These are phyloP conservation scores for Colletotrichum graminicola DNA, from an alignment of 2,329 filamentous ascomycete species.

Conservation along the genomic window DNA sequence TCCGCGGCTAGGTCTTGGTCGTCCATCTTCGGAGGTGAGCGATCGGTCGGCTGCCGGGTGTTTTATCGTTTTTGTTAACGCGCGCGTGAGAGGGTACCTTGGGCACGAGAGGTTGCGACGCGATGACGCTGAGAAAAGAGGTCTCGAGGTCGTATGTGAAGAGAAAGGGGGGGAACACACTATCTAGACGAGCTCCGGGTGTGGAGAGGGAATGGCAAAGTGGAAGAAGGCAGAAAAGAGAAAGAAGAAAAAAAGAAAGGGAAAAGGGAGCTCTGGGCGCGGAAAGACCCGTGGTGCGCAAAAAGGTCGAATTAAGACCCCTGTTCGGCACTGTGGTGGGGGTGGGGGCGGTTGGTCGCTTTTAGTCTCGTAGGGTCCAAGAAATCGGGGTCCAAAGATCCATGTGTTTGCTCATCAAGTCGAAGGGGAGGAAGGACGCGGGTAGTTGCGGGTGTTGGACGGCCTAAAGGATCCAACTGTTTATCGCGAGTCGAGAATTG, in stretches of 20 bases:
- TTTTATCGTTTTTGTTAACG: too few relatives aligned
- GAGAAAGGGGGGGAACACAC: not conserved
- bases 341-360: slow-evolving; percentile 24
- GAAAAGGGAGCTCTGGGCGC: slow-evolving; percentile 25
- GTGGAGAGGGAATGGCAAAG: not conserved
- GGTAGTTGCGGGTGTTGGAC: slow-evolving; percentile 13
- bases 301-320: slow-evolving; percentile 37
- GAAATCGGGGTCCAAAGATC: not conserved
- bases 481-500: slow-evolving; percentile 16
- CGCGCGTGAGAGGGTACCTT: not conserved
- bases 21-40: slow-evolving; percentile 34
- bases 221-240: not conserved
- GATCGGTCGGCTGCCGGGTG: not conserved
- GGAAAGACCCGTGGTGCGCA: slow-evolving; percentile 17
- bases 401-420: not conserved
- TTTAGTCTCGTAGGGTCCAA: slow-evolving; percentile 28
- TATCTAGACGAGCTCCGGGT: not conserved
- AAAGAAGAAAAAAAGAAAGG: too few relatives aligned
- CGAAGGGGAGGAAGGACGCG: not conserved
- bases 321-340: slow-evolving; percentile 31
- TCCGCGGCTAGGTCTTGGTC: slow-evolving; percentile 42
- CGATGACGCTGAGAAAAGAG: not conserved
- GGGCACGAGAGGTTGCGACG: not conserved
- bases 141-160: not conserved
- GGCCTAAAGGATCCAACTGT: slow-evolving; percentile 1